Percentiles rank a stretch among this genome's conserved stretches.
phyloP scores from a whole-genome alignment of 1,139 yeast genomes.

The Pichia sp. region DNA sequence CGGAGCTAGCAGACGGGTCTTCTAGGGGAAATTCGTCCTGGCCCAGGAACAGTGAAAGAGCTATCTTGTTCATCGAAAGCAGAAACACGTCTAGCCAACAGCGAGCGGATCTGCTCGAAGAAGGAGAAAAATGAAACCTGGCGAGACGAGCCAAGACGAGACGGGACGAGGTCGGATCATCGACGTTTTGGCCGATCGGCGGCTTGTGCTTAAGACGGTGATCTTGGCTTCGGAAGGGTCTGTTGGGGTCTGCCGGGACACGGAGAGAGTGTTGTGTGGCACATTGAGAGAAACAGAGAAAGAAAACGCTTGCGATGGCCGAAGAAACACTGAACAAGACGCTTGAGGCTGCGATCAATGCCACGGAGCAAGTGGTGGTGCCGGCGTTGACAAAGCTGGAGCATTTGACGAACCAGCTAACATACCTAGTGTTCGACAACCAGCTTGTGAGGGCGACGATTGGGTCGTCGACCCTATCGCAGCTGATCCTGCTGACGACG shows the following conservation, averaged over 20 bases:
- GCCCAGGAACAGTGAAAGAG: not conserved
- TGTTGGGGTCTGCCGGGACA: too few species aligned
- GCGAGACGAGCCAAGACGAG: not conserved
- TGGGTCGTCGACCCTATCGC: constrained; percentile 16
- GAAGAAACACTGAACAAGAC: not conserved
- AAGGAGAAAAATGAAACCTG: not conserved
- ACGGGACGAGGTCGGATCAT: not conserved
- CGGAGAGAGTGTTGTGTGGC: too few species aligned
- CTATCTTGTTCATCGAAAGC: not conserved
- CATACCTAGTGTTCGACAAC: constrained; percentile 23
- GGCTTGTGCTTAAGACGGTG: not conserved
- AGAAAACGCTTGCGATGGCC: not conserved
- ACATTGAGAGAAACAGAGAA: too few species aligned
- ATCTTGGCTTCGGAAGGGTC: too few species aligned
- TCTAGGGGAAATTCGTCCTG: too few species aligned
- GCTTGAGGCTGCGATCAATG: not conserved
- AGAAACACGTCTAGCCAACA: not conserved
- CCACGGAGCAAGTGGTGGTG: not conserved
- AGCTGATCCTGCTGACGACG: constrained; percentile 17
- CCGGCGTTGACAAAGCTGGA: constrained; percentile 6
- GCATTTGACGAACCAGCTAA: constrained; percentile 18
- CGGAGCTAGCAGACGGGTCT: too few species aligned
- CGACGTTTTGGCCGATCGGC: not conserved
- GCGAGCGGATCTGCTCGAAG: not conserved
- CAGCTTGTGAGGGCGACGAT: constrained; percentile 15